Evolutionary conservation across 148 eudicot genomes (phyloP).

Genomic region (Linanthus parryae): DNA sequence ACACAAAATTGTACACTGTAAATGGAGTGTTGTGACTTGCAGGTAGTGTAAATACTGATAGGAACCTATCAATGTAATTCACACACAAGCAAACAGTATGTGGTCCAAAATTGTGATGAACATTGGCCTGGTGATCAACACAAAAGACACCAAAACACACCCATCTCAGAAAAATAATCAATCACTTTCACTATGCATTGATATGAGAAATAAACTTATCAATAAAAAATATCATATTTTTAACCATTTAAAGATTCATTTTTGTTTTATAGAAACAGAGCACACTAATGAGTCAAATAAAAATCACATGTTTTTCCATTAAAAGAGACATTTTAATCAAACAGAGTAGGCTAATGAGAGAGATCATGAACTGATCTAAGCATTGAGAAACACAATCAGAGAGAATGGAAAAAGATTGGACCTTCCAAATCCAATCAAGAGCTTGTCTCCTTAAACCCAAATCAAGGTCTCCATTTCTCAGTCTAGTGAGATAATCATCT

Average conservation of each 20-base stretch:
- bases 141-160: conserved; percentile 3
- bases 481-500: conserved; percentile 55
- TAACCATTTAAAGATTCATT: neutral
- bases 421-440: conserved; percentile 90
- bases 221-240: neutral
- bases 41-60: conserved; percentile 49
- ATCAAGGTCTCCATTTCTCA: conserved; percentile 54
- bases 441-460: conserved; percentile 50
- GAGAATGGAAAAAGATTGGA: conserved; percentile 11
- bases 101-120: conserved; percentile 57
- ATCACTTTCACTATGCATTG: neutral
- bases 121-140: conserved; percentile 63
- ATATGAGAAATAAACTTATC: neutral
- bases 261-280: neutral
- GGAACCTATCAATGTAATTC: conserved; percentile 78
- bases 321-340: neutral
- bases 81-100: conserved; percentile 51
- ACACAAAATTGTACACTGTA: neutral
- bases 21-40: conserved; percentile 34
- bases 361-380: neutral
- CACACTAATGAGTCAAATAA: neutral
- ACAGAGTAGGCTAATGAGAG: neutral
- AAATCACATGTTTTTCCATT: neutral
- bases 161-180: conserved; percentile 1
- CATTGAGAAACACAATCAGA: neutral